phyloP scores from a whole-genome alignment of 192 early-diverging fungal genomes.

The Radiomyces spectabilis region DNA sequence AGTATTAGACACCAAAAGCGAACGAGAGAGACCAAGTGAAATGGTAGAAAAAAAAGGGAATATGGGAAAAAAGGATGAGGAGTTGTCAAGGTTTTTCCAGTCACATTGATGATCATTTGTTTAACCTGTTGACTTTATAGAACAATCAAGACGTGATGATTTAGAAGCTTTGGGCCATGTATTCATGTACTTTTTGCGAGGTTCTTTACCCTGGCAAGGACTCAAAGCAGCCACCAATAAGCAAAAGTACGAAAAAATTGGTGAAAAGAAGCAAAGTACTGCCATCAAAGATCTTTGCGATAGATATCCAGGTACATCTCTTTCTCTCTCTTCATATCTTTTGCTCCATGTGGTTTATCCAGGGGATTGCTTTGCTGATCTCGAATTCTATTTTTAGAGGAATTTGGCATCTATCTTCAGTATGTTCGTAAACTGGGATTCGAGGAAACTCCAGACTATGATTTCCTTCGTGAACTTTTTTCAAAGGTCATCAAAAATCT shows the following conservation, averaged over 20 bases:
- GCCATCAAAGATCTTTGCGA: slow-evolving; percentile 86
- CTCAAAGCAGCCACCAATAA: slow-evolving; percentile 96
- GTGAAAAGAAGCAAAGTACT: slow-evolving; percentile 94
- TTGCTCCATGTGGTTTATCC: too few species aligned
- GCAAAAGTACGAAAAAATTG: slow-evolving; percentile 99
- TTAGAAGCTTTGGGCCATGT: slow-evolving; percentile 97
- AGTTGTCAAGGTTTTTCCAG: neutral
- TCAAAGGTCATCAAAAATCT: slow-evolving; percentile 63
- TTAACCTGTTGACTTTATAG: slow-evolving; percentile 42
- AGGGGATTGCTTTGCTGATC: neutral
- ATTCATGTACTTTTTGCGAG: slow-evolving; percentile 96
- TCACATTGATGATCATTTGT: neutral
- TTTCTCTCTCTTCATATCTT: neutral
- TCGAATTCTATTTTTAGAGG: slow-evolving; percentile 37
- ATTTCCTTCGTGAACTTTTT: slow-evolving; percentile 79
- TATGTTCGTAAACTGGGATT: slow-evolving; percentile 88
- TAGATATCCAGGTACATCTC: slow-evolving; percentile 64
- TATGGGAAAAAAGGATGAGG: neutral
- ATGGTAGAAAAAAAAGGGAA: neutral
- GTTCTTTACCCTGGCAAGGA: slow-evolving; percentile 95
- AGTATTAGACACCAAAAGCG: too few species aligned
- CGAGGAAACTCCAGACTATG: slow-evolving; percentile 95
- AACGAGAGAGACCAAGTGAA: too few species aligned
- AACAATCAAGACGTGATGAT: slow-evolving; percentile 97
- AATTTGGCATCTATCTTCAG: slow-evolving; percentile 83